These are phyloP conservation scores for Wallacemonas sp. DNA, from an alignment of 208 protist species.

Conservation along the genomic window DNA sequence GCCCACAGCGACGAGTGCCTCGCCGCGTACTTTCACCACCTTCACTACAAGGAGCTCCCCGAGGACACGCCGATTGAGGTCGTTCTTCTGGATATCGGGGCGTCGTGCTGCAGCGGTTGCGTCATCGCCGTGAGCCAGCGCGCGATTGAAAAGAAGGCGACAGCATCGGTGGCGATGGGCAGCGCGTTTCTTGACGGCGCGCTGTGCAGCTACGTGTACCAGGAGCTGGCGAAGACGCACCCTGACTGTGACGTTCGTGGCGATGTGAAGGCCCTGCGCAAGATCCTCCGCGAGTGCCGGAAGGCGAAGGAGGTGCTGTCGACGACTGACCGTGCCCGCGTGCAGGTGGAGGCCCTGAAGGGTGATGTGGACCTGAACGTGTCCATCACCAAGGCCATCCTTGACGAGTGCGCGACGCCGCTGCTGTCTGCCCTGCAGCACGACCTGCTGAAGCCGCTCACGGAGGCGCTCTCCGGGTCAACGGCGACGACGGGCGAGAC, in stretches of 20 bases:
- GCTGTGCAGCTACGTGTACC: conserved; percentile 46
- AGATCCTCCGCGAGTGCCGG: conserved; percentile 54
- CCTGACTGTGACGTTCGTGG: conserved; percentile 15
- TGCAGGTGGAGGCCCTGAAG: conserved; percentile 56
- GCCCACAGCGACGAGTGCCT: conserved; percentile 45
- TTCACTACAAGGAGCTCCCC: conserved; percentile 47
- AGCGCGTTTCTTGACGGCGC: conserved; percentile 53
- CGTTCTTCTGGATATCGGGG: conserved; percentile 60
- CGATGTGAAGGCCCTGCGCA: conserved; percentile 50
- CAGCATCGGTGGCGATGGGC: conserved; percentile 40
- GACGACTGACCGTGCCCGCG: conserved; percentile 38
- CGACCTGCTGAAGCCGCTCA: conserved; percentile 30
- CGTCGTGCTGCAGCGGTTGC: conserved; percentile 35
- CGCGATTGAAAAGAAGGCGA: conserved; percentile 31
- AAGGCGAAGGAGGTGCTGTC: conserved; percentile 81
- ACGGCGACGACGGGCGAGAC: conserved; percentile 12
- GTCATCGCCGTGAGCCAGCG: conserved; percentile 29
- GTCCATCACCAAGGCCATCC: conserved; percentile 24
- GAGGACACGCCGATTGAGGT: conserved; percentile 27
- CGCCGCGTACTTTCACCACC: conserved; percentile 64
- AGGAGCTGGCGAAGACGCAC: conserved; percentile 40
- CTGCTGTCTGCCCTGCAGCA: conserved; percentile 24
- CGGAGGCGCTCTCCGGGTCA: conserved; percentile 5
- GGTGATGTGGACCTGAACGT: conserved; percentile 48
- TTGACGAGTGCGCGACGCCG: conserved; percentile 31